These are phyloP conservation scores for Aspergillus saccharolyticus DNA, from an alignment of 495 filamentous ascomycete species.

Conservation along the genomic window DNA sequence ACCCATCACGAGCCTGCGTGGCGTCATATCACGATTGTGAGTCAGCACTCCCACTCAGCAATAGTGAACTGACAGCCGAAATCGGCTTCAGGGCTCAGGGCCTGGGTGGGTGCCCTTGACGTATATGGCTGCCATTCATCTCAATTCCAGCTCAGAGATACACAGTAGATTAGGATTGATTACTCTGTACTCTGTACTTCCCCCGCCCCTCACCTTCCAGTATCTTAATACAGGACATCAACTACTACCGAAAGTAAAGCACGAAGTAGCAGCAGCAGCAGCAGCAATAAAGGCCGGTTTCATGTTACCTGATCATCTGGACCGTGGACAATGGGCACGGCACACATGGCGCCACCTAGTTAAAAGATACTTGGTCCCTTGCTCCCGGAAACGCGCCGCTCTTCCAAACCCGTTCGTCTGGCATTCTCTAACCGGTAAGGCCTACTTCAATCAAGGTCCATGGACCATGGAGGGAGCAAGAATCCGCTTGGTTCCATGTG, in stretches of 20 bases:
- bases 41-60: too few relatives aligned
- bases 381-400: neutral
- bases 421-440: slow-evolving; percentile 2
- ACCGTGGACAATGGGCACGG: too few relatives aligned
- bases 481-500: slow-evolving; percentile 18
- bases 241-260: neutral
- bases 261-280: too few relatives aligned
- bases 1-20: too few relatives aligned
- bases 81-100: neutral
- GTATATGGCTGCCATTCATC: neutral
- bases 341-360: slow-evolving; percentile 2
- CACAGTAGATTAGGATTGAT: neutral
- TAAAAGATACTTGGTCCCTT: too few relatives aligned
- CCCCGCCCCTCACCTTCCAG: too few relatives aligned
- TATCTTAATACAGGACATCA: neutral
- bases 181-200: too few relatives aligned
- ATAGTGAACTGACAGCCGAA: neutral
- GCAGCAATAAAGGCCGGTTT: neutral
- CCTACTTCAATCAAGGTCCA: neutral
- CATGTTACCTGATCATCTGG: neutral
- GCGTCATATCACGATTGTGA: too few relatives aligned
- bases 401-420: slow-evolving; percentile 6
- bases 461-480: neutral
- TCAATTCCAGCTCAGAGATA: too few relatives aligned
- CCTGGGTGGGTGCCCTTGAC: neutral